These are phyloP conservation scores for Colletotrichum sansevieriae DNA, from an alignment of 2,329 filamentous ascomycete species.

Conservation along the genomic window DNA sequence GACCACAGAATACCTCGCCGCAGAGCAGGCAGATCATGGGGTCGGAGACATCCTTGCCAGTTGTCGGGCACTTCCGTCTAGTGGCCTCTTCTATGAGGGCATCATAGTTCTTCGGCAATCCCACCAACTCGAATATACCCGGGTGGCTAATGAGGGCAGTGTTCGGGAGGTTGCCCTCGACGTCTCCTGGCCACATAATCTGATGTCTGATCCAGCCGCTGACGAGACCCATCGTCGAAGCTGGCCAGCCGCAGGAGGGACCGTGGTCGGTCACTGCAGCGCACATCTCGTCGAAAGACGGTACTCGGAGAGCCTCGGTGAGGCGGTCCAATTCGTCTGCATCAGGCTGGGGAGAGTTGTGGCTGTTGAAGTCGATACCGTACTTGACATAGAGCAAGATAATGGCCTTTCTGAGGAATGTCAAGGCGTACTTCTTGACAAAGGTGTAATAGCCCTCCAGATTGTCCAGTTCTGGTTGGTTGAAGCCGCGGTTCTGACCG, in stretches of 20 bases:
- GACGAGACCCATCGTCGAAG: conserved; percentile 60
- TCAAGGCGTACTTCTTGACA: conserved; percentile 86
- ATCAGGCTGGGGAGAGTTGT: conserved; percentile 72
- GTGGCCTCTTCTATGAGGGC: conserved; percentile 93
- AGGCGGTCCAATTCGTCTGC: conserved; percentile 86
- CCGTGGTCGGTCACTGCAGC: conserved; percentile 64
- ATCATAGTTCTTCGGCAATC: conserved; percentile 92
- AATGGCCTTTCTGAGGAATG: conserved; percentile 87
- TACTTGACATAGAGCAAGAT: conserved; percentile 90
- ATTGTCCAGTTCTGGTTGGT: conserved; percentile 67
- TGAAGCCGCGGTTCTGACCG: conserved; percentile 62
- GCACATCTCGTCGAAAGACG: conserved; percentile 84
- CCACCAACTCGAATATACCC: conserved; percentile 92
- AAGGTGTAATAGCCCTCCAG: conserved; percentile 69
- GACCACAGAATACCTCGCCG: conserved; percentile 95
- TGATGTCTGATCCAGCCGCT: conserved; percentile 82
- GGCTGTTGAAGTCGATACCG: conserved; percentile 86
- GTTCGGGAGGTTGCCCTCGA: conserved; percentile 47
- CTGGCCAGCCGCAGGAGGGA: conserved; percentile 63
- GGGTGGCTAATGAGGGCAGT: conserved; percentile 79
- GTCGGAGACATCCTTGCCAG: conserved; percentile 91
- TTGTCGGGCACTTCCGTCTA: conserved; percentile 84
- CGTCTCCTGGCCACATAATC: conserved; percentile 52
- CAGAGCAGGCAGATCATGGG: conserved; percentile 95
- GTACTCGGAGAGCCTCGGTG: conserved; percentile 80